Base-by-base conservation (phyloP, 352 stramenopile species). In the Globisporangium yorkense region DNA sequence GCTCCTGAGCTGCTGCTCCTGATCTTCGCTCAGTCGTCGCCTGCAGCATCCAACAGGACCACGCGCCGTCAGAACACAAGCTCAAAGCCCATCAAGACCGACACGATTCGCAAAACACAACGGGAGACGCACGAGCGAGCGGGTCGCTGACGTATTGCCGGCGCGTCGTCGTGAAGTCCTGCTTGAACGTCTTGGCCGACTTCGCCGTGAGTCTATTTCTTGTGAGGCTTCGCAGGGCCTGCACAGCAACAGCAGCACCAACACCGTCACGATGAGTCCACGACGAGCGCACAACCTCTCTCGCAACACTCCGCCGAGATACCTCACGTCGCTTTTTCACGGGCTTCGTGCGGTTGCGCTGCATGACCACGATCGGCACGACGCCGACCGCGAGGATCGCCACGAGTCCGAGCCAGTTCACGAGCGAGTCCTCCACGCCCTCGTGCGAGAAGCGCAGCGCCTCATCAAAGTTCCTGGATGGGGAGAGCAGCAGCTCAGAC, bases 251-350 rank as follows among this genome's bases (percentile, higher is more conserved):
- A 65, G n/a, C 35, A 48, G 27, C 16, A 41, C 4, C 39, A 66
- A 5, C 20, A 31, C 4, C 6, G 16, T 5, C 20, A 49, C 8
- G 3, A 8, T 49, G 44, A 49, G 44, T 49, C 12, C 37, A 12
- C 10, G 8, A 49, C 20, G 13, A 9, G 10, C 5, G 1, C 3
- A 9, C 44, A 49, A 10, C 8, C 44, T 16, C 5, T n/a, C 45
- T 18, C 43, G n/a, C 16, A 40, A 15, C 41, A 16, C 33, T 20
- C 59, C 2, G n/a, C 51, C 18, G 10, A 62, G 64, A 61, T 80
- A 89, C 77, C 70, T 88, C 78, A 76, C 78, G 77, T 78, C 76
- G 71, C 55, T 85, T 87, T 71, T 87, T 88, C 53, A 83, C 18
- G 10, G 76, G 74, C 61, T 88, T 88, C 51, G 71, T 81, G 62